Evolutionary conservation across 306 rosid genomes (phyloP).

Genomic region (Quercus rubra): DNA sequence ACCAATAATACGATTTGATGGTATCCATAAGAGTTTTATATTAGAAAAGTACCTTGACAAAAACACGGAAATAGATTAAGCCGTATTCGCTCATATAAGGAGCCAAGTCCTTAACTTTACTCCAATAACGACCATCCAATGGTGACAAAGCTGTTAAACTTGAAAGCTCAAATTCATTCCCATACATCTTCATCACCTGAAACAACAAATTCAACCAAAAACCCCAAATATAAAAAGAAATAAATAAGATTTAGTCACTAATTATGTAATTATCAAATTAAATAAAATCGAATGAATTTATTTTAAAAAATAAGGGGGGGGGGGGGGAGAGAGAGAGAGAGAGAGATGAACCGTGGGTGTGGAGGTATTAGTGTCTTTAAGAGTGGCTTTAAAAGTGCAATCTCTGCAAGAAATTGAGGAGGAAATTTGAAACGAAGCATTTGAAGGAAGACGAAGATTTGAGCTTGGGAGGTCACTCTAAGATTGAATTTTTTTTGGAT

Average conservation of each 20-base stretch:
- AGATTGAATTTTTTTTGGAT: neutral
- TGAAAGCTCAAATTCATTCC: constrained; percentile 37
- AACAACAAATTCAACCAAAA: neutral
- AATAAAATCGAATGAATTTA: neutral
- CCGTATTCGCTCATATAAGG: constrained; percentile 61
- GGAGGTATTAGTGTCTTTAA: neutral
- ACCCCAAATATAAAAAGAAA: neutral
- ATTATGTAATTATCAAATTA: neutral
- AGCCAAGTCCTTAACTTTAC: constrained; percentile 57
- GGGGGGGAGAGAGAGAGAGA: no score
- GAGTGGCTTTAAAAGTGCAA: constrained; percentile 24
- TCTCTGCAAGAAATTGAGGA: constrained; percentile 11
- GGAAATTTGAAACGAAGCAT: neutral
- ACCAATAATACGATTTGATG: neutral
- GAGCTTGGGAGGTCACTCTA: neutral
- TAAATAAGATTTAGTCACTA: neutral
- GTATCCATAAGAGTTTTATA: neutral
- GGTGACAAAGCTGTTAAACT: constrained; percentile 67
- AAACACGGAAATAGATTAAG: constrained; percentile 50
- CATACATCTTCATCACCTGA: constrained; percentile 18
- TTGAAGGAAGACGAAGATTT: neutral
- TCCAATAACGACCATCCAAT: constrained; percentile 72
- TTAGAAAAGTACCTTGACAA: constrained; percentile 52
- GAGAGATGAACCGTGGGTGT: constrained; percentile 13
- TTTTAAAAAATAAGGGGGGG: neutral